Conservation (phyloP, 805 yeast species). For the Ogataea dorogensis region DNA sequence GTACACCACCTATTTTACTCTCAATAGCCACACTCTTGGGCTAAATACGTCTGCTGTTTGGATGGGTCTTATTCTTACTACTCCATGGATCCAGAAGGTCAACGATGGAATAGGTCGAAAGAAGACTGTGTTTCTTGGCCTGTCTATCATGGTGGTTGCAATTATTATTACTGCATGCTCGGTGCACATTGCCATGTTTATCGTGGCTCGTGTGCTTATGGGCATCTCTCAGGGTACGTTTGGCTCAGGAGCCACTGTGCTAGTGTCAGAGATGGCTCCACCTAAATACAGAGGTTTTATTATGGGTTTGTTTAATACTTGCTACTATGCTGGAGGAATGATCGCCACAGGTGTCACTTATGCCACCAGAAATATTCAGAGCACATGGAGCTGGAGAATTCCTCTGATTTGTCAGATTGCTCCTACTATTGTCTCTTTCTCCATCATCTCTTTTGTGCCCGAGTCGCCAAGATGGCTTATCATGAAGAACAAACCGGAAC, state of each 20-base stretch:
- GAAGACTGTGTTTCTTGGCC: constrained; percentile 50
- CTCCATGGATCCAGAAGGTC: constrained; percentile 1
- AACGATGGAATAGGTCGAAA: constrained; percentile 49
- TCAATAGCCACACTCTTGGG: constrained; percentile 8
- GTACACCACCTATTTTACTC: constrained; percentile 15
- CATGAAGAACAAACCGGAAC: constrained; percentile 33
- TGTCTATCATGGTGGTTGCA: constrained; percentile 52
- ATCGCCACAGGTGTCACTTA: constrained; percentile 45
- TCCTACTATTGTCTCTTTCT: constrained; percentile 2
- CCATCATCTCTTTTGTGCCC: constrained; percentile 29
- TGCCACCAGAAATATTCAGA: constrained; percentile 37
- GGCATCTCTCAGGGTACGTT: constrained; percentile 45
- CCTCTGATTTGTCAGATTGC: constrained; percentile 46
- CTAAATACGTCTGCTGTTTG: constrained; percentile 17
- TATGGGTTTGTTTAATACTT: constrained; percentile 44
- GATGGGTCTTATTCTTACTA: constrained; percentile 27
- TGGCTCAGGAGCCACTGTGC: constrained; percentile 43
- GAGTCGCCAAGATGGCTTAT: constrained; percentile 42
- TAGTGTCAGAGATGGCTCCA: constrained; percentile 47
- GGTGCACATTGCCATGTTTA: constrained; percentile 30
- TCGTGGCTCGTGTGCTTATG: constrained; percentile 43
- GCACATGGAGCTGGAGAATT: constrained; percentile 50
- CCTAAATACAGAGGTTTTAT: constrained; percentile 40
- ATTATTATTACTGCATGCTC: constrained; percentile 45
- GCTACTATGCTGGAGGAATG: constrained; percentile 44